phyloP scores from a whole-genome alignment of 495 filamentous ascomycete species.

The Penicillium pulvis region DNA sequence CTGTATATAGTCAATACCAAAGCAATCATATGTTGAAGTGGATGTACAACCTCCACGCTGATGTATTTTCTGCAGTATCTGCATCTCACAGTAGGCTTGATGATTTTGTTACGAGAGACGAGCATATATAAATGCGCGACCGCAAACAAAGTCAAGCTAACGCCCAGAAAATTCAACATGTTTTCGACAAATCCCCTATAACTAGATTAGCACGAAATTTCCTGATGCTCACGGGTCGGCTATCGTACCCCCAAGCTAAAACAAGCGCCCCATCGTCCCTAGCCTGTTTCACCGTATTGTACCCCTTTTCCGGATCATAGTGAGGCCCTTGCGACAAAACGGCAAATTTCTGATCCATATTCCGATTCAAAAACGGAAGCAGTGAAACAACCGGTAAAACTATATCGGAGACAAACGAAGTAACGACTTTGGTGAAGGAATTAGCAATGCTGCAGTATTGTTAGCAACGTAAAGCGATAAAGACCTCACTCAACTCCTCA shows the following conservation, averaged over 20 bases:
- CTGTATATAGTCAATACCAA: slow-evolving; percentile 30
- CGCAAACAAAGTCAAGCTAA: slow-evolving; percentile 66
- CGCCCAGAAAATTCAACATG: slow-evolving; percentile 63
- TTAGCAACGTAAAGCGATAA: neutral
- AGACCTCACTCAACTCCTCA: neutral
- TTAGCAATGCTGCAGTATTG: slow-evolving; percentile 58
- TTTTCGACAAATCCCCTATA: slow-evolving; percentile 65
- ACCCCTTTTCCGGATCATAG: slow-evolving; percentile 47
- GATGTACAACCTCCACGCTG: slow-evolving; percentile 58
- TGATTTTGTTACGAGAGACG: slow-evolving; percentile 63
- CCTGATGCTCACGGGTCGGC: neutral
- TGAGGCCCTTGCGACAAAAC: slow-evolving; percentile 60
- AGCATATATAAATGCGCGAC: slow-evolving; percentile 67
- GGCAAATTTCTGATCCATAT: slow-evolving; percentile 76
- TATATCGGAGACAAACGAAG: slow-evolving; percentile 71
- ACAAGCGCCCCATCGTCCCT: slow-evolving; percentile 71
- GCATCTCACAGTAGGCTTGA: slow-evolving; percentile 71
- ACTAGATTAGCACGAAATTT: neutral
- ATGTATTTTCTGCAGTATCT: slow-evolving; percentile 71
- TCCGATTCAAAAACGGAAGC: slow-evolving; percentile 67
- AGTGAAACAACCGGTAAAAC: slow-evolving; percentile 69
- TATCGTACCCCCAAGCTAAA: slow-evolving; percentile 65
- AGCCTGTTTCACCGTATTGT: slow-evolving; percentile 70
- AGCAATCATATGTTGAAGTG: neutral
- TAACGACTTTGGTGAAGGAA: slow-evolving; percentile 72